Conservation (phyloP, 108 stramenopile genomes). For the Cyclotella sp. region DNA sequence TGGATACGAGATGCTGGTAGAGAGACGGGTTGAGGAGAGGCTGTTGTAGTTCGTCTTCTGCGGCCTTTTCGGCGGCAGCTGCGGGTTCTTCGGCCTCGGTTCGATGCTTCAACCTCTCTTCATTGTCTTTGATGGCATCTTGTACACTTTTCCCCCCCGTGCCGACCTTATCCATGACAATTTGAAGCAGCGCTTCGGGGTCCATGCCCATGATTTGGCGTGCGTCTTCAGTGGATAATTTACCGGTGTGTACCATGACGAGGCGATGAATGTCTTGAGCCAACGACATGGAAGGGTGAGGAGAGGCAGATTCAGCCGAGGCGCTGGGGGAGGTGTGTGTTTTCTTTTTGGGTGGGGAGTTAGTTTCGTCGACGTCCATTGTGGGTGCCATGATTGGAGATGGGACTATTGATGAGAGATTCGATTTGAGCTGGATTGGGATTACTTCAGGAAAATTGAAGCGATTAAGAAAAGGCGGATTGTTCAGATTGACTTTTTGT, state of each 20-base stretch:
- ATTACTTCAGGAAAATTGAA: not conserved
- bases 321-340: constrained; percentile 58
- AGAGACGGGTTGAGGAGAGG: constrained; percentile 76
- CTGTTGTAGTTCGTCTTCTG: constrained; percentile 14
- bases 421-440: not conserved
- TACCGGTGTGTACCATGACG: constrained; percentile 44
- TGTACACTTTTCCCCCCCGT: constrained; percentile 40
- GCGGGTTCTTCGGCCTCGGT: not conserved
- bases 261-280: constrained; percentile 77
- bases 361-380: constrained; percentile 48
- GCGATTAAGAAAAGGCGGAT: too few relatives aligned
- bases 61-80: not conserved
- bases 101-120: not conserved
- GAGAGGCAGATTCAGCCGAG: constrained; percentile 71
- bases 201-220: constrained; percentile 29
- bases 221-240: constrained; percentile 38
- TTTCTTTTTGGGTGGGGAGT: constrained; percentile 18
- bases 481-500: too few relatives aligned
- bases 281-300: constrained; percentile 79
- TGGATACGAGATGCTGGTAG: constrained; percentile 56
- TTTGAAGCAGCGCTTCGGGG: constrained; percentile 43
- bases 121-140: constrained; percentile 35
- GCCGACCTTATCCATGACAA: constrained; percentile 59
- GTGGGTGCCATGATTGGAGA: constrained; percentile 33
- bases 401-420: not conserved